Conservation (phyloP, 805 yeast species). For the Metschnikowia similis region DNA sequence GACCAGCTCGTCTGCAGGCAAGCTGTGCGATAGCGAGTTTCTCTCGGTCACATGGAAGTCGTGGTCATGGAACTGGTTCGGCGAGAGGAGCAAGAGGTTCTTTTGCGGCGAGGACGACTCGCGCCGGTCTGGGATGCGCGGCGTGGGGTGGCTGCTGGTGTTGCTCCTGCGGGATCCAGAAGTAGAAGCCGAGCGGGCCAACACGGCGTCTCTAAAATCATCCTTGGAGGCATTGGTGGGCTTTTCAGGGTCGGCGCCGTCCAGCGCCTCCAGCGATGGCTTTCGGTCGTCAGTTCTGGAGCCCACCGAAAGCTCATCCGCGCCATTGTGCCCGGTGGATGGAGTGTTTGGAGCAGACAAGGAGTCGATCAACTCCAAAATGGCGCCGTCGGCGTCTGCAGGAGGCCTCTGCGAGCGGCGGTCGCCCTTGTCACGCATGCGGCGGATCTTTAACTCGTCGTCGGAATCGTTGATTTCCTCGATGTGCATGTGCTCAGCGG, state of each 20-base stretch:
- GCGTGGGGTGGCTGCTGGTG: neutral
- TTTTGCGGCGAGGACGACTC: slow-evolving; percentile 15
- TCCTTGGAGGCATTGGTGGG: neutral
- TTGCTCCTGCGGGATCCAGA: too few relatives aligned
- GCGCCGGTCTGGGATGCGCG: neutral
- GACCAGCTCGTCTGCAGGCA: slow-evolving; percentile 17
- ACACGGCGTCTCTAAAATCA: neutral
- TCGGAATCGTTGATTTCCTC: slow-evolving; percentile 41
- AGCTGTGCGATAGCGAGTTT: slow-evolving; percentile 1
- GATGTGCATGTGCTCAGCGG: slow-evolving; percentile 19
- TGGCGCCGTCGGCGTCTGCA: slow-evolving; percentile 15
- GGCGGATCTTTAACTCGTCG: slow-evolving; percentile 26
- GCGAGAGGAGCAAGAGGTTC: slow-evolving; percentile 36
- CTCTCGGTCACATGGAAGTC: slow-evolving; percentile 25
- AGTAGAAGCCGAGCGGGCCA: too few relatives aligned
- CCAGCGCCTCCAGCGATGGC: neutral
- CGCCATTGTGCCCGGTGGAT: slow-evolving; percentile 8
- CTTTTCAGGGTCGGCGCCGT: neutral
- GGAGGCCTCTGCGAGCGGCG: slow-evolving; percentile 10
- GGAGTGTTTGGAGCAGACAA: slow-evolving; percentile 19
- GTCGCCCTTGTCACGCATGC: slow-evolving; percentile 13
- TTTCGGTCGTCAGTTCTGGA: neutral
- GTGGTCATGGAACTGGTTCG: slow-evolving; percentile 34
- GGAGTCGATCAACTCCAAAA: slow-evolving; percentile 20
- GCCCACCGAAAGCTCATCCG: neutral